Base-by-base conservation (phyloP, 768 basidiomycete species). In the Obba rivulosa region DNA sequence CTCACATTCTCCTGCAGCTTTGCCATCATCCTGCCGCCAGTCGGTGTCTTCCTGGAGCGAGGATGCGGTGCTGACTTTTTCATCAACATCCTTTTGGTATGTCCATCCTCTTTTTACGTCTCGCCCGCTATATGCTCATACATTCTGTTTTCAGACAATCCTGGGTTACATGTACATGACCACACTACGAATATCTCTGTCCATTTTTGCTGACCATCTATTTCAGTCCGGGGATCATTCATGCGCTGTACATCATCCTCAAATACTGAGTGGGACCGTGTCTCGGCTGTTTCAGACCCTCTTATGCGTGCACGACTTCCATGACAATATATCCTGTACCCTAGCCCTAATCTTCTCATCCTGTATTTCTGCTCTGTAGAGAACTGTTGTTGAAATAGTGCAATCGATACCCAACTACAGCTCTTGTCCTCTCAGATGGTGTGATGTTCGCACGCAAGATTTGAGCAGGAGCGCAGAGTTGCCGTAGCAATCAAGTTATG, bases 11-110 rank as follows among this genome's bases (percentile, higher is more conserved):
- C 28, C 40, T 41, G 5, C 55, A 85, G 80, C 51, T 58, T 81
- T 46, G 87, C 87, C 50, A 73, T 91, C 67, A 56, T 90, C 62
- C 58, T 91, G 13, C 89, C 91, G 9, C 92, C 92, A 50, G 62
- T 95, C 2, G 91, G 85, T 48, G 92, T 95, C 21, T 92, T 92
- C 70, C 69, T 94, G 21, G 91, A 94, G 70, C 77, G 88, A 45
- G 92, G 92, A 21, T 93, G 90, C 62, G 70, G 72, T 31, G 80
- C 77, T 18, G 90, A 93, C 64, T 66, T 94, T 38, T 48, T 72
- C 46, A 89, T 92, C 69, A 92, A 92, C 70, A 83, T 92, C 54
- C 70, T 85, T 18, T 66, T 92, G 55, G 68, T 72, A 58, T 48
- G 67, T 67, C 44, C 23, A 21, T 3, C 20, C 21, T 35, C 34